Evolutionary conservation across 2,329 filamentous ascomycete genomes (phyloP).

Genomic region (Exophiala sideris): DNA sequence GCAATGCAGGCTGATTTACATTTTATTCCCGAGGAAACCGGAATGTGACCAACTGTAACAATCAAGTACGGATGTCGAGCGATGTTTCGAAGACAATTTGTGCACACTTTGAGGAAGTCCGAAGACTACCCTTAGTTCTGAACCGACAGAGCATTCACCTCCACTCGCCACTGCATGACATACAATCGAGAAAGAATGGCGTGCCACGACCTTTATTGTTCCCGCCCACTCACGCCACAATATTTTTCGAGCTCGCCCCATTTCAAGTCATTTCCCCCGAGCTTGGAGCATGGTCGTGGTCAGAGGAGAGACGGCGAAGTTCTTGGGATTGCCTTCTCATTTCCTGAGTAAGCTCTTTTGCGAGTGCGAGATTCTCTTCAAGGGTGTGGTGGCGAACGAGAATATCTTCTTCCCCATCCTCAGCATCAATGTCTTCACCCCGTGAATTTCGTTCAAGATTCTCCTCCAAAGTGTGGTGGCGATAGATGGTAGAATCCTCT

Average conservation of each 20-base stretch:
- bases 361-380: slow-evolving; percentile 12
- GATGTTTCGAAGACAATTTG: too few relatives aligned
- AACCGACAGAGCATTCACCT: too few relatives aligned
- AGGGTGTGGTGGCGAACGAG: slow-evolving; percentile 12
- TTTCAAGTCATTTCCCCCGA: not conserved
- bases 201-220: too few relatives aligned
- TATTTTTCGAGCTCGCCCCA: not conserved
- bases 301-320: slow-evolving; percentile 6
- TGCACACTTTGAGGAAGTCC: not conserved
- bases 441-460: slow-evolving; percentile 1
- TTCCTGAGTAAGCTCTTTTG: slow-evolving; percentile 6
- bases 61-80: too few relatives aligned
- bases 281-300: not conserved
- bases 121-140: too few relatives aligned
- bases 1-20: too few relatives aligned
- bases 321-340: slow-evolving; percentile 7
- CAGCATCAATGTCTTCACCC: not conserved
- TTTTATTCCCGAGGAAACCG: too few relatives aligned
- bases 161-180: too few relatives aligned
- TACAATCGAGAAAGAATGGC: too few relatives aligned
- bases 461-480: slow-evolving; percentile 10
- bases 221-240: too few relatives aligned
- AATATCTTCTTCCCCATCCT: slow-evolving; percentile 1
- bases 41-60: too few relatives aligned
- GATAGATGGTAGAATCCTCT: slow-evolving; percentile 4